phyloP scores from a whole-genome alignment of 352 stramenopile species.

The Globisporangium ultimum region DNA sequence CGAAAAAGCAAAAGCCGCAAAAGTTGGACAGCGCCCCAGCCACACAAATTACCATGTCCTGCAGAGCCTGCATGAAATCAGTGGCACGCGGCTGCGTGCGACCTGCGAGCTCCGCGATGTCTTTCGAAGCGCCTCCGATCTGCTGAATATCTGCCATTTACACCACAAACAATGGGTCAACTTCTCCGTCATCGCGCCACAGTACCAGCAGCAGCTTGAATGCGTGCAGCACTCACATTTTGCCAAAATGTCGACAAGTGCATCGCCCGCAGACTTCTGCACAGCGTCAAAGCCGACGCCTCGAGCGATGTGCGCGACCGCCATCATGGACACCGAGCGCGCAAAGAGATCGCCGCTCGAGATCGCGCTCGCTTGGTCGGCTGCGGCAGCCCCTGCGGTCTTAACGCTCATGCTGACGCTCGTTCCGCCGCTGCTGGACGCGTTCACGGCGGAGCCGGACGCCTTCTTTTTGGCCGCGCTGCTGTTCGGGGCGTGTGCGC shows the following conservation, averaged over 20 bases:
- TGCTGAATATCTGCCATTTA: slow-evolving; percentile 39
- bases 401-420: slow-evolving; percentile 44
- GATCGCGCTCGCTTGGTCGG: slow-evolving; percentile 10
- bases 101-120: slow-evolving; percentile 50
- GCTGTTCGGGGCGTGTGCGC: background rate
- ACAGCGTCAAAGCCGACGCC: slow-evolving; percentile 55
- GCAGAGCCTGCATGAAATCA: slow-evolving; percentile 42
- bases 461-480: slow-evolving; percentile 24
- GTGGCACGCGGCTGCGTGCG: slow-evolving; percentile 44
- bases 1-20: no score
- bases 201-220: background rate
- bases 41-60: slow-evolving; percentile 37
- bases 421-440: slow-evolving; percentile 17
- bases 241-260: slow-evolving; percentile 47
- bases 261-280: slow-evolving; percentile 46
- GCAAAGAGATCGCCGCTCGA: slow-evolving; percentile 46
- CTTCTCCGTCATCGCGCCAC: no score
- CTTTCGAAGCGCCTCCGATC: slow-evolving; percentile 44
- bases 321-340: slow-evolving; percentile 46
- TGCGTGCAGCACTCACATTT: slow-evolving; percentile 29
- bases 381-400: slow-evolving; percentile 15
- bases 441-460: slow-evolving; percentile 7
- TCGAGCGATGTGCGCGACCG: slow-evolving; percentile 40
- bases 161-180: background rate
- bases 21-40: background rate